Evolutionary conservation across 495 filamentous ascomycete genomes (phyloP), one percentile per base, ranked within the genome.

Genomic region (Aspergillus bridgeri): DNA sequence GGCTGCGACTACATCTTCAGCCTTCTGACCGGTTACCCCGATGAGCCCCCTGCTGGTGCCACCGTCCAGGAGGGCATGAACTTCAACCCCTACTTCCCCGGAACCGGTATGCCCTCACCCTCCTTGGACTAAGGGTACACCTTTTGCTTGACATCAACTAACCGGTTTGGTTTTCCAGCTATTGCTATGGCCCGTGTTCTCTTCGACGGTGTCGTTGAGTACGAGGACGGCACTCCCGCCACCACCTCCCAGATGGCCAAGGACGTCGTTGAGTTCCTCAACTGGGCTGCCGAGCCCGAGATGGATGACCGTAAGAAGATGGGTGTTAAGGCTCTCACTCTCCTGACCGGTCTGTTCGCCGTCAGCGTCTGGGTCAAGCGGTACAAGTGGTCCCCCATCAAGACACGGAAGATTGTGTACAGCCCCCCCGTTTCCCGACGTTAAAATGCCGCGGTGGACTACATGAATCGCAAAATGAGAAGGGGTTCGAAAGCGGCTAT

Each of bases 61-160:
- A 73, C 77, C 58, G 84, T 99, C 61, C 81, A 83, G 57, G 82
- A 86, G 57, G 94, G 94, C 60, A 85, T 99, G 71, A 96, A 98
- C 84, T 99, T 99, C 85, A 99, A 99, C 85, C 94, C 94, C 24
- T 99, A 97, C 81, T 99, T 99, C 86, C 94, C 94, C 51, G 95
- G 95, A 65, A 98, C 94, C 60, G 94, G 83, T 83, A 77, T 48
- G 76, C 68, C 49, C 57, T 57, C 42, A 51, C 4, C n/a, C n/a
- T n/a, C n/a, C n/a, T n/a, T n/a, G n/a, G n/a, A n/a, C n/a, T n/a
- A n/a, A n/a, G n/a, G n/a, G n/a, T n/a, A n/a, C n/a, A n/a, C n/a
- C n/a, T 42, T 42, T n/a, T 38, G 47, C 50, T 59, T 67, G 57
- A 66, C 23, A 24, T 4, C n/a, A 56, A 17, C 19, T 49, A 11